Base-by-base conservation (phyloP, 768 basidiomycete species). In the Leucocoprinus sp. region DNA sequence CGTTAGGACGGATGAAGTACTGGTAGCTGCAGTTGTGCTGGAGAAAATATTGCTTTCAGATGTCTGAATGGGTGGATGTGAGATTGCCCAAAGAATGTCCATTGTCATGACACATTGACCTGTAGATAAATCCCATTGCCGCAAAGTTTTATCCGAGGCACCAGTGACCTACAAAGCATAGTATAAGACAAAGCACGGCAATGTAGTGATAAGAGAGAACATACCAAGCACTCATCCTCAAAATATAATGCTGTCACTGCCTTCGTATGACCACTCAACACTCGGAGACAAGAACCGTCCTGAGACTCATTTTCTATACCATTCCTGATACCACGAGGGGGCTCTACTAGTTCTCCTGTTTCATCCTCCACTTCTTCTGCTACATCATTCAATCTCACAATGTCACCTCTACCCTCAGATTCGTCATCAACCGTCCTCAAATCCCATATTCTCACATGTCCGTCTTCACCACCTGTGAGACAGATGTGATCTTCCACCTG, bases 41-140 rank as follows among this genome's bases (percentile, higher is more conserved):
- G 78, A 64, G 55, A 82, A 75, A 12, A 73, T 55, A 50, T 68
- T 68, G 35, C 55, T 60, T 14, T 69, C 65, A 17, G 74, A 58
- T 12, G 62, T 61, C 8, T 70, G 56, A 19, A 67, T 59, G 29
- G 82, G 73, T 2, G 92, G 82, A 64, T 98, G 95, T 8, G 91
- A 92, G 54, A 98, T 95, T 2, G 95, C 96, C 96, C 96, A 99
- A 19, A 99, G 80, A 52, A 99, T 96, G 63, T 99, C 96, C 96
- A 99, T 99, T 18, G 95, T 95, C 71, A 96, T 84, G 37, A 98
- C 84, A 64, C 96, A 99, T 70, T 98, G 96, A 5, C 95, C 96
- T 0, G 96, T 98, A 15, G 77, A 79, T 43, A 98, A 77, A 59
- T 98, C 96, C 96, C 96, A 99, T 60, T 98, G 95, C 2, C 96